phyloP scores from a whole-genome alignment of 1,139 yeast species.

The Pichia sp. region DNA sequence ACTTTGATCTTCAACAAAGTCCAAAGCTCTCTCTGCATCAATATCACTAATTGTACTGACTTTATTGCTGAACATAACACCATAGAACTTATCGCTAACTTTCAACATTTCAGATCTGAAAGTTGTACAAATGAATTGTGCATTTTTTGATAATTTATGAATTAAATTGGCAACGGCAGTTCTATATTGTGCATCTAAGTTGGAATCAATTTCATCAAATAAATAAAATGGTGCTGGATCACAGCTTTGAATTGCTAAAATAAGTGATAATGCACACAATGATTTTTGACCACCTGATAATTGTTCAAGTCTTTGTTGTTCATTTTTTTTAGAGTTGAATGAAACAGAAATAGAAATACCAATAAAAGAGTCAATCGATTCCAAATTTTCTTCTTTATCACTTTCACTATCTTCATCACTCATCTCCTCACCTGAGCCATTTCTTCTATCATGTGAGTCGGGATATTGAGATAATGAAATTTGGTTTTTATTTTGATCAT shows the following conservation, averaged over 20 bases:
- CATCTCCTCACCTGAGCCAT: conserved; percentile 25
- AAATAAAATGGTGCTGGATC: conserved; percentile 97
- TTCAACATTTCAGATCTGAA: conserved; percentile 90
- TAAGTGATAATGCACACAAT: conserved; percentile 86
- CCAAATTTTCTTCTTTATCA: conserved; percentile 20
- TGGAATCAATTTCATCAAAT: conserved; percentile 95
- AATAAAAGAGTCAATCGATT: conserved; percentile 43
- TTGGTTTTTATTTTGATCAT: conserved; percentile 13
- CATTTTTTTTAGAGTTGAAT: conserved; percentile 80
- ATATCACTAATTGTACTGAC: conserved; percentile 76
- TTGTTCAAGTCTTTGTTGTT: conserved; percentile 84
- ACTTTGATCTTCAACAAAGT: conserved; percentile 67
- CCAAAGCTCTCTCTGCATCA: conserved; percentile 63
- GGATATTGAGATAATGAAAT: conserved; percentile 17
- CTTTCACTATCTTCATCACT: conserved; percentile 22
- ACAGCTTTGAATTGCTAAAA: conserved; percentile 86
- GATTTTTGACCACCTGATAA: conserved; percentile 96
- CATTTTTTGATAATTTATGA: conserved; percentile 52
- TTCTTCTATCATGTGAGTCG: conserved; percentile 22
- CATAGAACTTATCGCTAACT: conserved; percentile 81
- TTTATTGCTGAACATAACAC: conserved; percentile 78
- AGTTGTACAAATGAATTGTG: conserved; percentile 94
- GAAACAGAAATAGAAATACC: conserved; percentile 90
- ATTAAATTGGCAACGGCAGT: conserved; percentile 80
- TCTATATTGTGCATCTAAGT: conserved; percentile 87